Evolutionary conservation across 2,329 filamentous ascomycete species (phyloP), one percentile per base, ranked within the genome.

Genomic region (Alternaria sp.): DNA sequence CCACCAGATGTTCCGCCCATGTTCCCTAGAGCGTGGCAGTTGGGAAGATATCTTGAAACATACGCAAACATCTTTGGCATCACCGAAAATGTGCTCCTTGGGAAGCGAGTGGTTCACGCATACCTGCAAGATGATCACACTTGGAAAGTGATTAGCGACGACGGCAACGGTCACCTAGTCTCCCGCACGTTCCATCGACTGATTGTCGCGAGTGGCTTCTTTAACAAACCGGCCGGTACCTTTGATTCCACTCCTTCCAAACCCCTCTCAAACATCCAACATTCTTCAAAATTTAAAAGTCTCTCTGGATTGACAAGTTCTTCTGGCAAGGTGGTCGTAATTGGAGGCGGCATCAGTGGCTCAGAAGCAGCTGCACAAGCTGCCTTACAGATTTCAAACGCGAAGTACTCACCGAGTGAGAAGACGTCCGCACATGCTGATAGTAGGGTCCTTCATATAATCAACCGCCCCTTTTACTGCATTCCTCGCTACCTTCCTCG

Each of bases 291-390:
- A 5, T 75, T 77, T 45, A 67, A 72, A 1, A 49, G 65, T 10
- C 41, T 76, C 4, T 53, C 58, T 0, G 58, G 60, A 4, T 59
- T 77, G 11, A 61, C 64, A 7, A 26, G 62, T 4, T 58, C 41
- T 4, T 21, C 69, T 1, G 84, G 85, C 17, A 91, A 88, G 69
- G 86, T 95, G 14, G 81, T 92, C 1, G 81, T 96, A 0, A 85
- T 93, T 1, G 92, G 92, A 0, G 91, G 91, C 0, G 90, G 93
- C 68, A 93, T 95, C 84, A 94, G 91, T 2, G 91, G 91, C 0
- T 85, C 90, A 5, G 92, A 96, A 78, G 89, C 89, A 48, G 89
- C 91, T 0, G 88, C 86, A 9, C 87, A 88, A 2, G 85, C 93
- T 49, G 90, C 90, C 10, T 82, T 86, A 4, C 87, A 93, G 61